Base-by-base conservation (phyloP, 2,329 filamentous ascomycete genomes). In the Fusarium chuoi region DNA sequence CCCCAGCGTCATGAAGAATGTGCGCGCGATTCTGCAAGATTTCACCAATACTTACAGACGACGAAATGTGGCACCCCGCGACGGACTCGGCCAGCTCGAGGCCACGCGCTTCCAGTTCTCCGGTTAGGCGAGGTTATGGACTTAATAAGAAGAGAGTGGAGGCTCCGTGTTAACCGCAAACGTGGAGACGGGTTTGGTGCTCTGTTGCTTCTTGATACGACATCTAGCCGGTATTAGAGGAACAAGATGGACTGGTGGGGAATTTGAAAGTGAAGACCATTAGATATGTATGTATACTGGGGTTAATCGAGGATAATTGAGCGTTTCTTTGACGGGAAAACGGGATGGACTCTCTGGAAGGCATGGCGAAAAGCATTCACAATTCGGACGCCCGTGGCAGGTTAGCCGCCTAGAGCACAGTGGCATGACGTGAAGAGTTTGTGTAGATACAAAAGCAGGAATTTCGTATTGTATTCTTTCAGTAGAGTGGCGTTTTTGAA, bases 31-130 rank as follows among this genome's bases (percentile, higher is more conserved):
- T 39, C 87, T 99, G 65, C 96, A 98, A 84, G 97, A 99, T 83
- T 99, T 99, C 81, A 98, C 96, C 30, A 97, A 96, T 81, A 94
- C 92, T 36, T 99, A 99, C 82, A 91, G 97, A 57, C 89, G 97
- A 79, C 89, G 97, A 71, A 98, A 99, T 79, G 94, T 99, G 52
- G 96, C 96, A n/a, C 96, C 96, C 12, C 87, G 96, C 69, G 96
- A 98, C 80, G 96, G 96, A 2, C 86, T 98, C 46, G 96, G 96
- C 7, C 89, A 94, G 79, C 85, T 98, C 65, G 95, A 98, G 84
- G 94, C 95, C 30, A 91, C 92, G 28, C 90, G 93, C 73, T 98
- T 98, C 85, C 92, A 94, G 77, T 98, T 98, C 62, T 81, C 80
- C n/a, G 83, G 83, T 58, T 85, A 73, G 81, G 46, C 15, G 30